A percentile compares a stretch with the other conserved stretches of the same genome.
These are phyloP conservation scores for Thinopyrum elongatum DNA, from an alignment of 176 grass and related monocot species.

Conservation along the genomic window DNA sequence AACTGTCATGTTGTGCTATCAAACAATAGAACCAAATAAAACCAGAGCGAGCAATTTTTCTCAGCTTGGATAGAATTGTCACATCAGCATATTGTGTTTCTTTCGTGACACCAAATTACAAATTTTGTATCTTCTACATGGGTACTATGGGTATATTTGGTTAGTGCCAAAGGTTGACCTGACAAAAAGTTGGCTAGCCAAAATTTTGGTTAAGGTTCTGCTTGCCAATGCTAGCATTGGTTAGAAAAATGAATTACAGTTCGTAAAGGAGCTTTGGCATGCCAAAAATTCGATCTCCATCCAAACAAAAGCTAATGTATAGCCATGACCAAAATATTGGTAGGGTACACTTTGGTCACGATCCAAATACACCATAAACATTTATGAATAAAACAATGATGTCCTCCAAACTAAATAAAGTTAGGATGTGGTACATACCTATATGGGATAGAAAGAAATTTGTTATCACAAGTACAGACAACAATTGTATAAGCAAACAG, in stretches of 20 bases:
- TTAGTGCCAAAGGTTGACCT: no score
- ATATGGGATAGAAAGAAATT: not conserved
- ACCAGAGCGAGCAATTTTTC: not conserved
- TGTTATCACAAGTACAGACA: not conserved
- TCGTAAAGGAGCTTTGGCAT: no score
- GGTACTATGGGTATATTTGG: not conserved
- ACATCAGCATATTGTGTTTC: not conserved
- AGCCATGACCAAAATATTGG: no score
- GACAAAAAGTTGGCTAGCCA: no score
- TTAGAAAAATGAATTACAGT: no score
- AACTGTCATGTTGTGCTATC: no score
- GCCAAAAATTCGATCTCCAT: no score
- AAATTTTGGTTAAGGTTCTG: no score
- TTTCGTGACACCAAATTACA: not conserved
- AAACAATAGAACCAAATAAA: not conserved
- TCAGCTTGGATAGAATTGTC: not conserved
- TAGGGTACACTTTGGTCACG: no score
- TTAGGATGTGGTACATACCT: not conserved
- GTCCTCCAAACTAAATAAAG: not conserved
- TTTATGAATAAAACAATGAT: not conserved
- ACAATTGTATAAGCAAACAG: not conserved
- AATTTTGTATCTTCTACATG: not conserved
- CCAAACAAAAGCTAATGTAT: no score
- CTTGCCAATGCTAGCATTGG: no score
- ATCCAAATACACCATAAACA: no score